These are phyloP conservation scores for Ascochyta rabiei DNA, from an alignment of 2,329 filamentous ascomycete species.

Conservation along the genomic window DNA sequence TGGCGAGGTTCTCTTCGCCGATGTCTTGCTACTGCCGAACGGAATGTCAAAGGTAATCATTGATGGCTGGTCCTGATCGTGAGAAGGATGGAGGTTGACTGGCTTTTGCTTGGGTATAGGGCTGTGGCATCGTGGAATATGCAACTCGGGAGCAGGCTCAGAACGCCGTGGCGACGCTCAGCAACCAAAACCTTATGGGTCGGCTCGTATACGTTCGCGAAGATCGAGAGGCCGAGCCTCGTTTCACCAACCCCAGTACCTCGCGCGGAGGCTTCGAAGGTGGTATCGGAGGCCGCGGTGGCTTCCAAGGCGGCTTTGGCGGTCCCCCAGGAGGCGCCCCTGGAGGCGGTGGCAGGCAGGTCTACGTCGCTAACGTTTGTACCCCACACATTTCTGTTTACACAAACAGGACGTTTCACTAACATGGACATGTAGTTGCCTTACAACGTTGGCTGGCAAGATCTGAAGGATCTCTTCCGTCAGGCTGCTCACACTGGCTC, in stretches of 20 bases:
- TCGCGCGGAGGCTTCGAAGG: conserved; percentile 59
- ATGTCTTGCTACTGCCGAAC: conserved; percentile 99
- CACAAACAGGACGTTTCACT: conserved; percentile 39
- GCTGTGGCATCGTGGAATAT: conserved; percentile 99
- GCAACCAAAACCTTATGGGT: conserved; percentile 99
- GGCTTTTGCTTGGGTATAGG: conserved; percentile 93
- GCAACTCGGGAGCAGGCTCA: conserved; percentile 99
- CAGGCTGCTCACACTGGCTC: conserved; percentile 66
- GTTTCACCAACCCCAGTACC: conserved; percentile 77
- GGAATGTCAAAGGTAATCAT: conserved; percentile 99
- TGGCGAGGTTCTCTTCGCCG: conserved; percentile 98
- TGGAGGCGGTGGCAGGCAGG: conserved; percentile 77
- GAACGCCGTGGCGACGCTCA: conserved; percentile 94
- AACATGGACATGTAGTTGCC: conserved; percentile 71
- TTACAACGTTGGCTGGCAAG: conserved; percentile 97
- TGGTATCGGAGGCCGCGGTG: conserved; percentile 49
- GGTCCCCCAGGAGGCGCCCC: conserved; percentile 64
- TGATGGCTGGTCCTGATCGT: conserved; percentile 77
- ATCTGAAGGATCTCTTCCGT: conserved; percentile 97
- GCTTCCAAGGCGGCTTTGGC: conserved; percentile 54
- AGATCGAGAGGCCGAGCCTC: conserved; percentile 97
- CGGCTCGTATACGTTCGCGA: conserved; percentile 98
- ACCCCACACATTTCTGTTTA: conserved; percentile 40
- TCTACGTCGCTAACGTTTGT: conserved; percentile 98
- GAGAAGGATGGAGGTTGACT: conserved; percentile 97